Base-by-base conservation (phyloP, 305 asterid genomes). In the Rubia occidens region DNA sequence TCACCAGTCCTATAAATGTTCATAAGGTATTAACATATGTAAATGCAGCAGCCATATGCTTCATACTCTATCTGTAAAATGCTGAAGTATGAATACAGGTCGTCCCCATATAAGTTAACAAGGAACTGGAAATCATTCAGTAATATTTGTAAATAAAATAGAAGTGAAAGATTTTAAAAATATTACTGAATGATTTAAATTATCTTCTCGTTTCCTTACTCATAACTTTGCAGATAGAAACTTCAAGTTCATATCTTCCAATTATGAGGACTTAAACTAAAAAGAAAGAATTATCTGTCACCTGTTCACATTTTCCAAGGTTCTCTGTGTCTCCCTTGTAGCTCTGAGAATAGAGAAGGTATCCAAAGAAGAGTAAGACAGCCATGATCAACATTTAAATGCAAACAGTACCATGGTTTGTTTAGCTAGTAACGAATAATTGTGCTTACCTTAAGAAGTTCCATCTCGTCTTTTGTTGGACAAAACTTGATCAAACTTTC, bases 291-390 rank as follows among this genome's bases (percentile, higher is more conserved):
- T 1, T 10, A 18, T 39, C 26, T 56, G 74, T 59, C 60, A 86
- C 97, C 96, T 87, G 92, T 68, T 91, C 98, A 60, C 98, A 91
- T 77, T 82, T 91, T 79, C 98, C 98, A 43, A 91, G 87, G 77
- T 82, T 89, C 75, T 88, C 95, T 77, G 74, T 79, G 79, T 88
- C 95, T 29, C 88, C 95, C 3, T 79, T 83, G 83, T 88, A 91
- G 75, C 82, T 86, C 98, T 91, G 89, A 55, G 81, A 79, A 75
- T 59, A 67, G 66, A 76, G 21, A 58, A 9, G 40, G 47, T 8
- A 71, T 72, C 63, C 73, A n/a, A 67, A 66, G 24, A 43, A 35
- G 83, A 78, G 74, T 56, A 53, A 78, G 75, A 74, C 68, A 40
- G 43, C 37, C 49, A 43, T 66, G 21, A 39, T 65, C 53, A 51